Conservation (phyloP, 768 basidiomycete species). For the Neoboletus subvelutipes region DNA sequence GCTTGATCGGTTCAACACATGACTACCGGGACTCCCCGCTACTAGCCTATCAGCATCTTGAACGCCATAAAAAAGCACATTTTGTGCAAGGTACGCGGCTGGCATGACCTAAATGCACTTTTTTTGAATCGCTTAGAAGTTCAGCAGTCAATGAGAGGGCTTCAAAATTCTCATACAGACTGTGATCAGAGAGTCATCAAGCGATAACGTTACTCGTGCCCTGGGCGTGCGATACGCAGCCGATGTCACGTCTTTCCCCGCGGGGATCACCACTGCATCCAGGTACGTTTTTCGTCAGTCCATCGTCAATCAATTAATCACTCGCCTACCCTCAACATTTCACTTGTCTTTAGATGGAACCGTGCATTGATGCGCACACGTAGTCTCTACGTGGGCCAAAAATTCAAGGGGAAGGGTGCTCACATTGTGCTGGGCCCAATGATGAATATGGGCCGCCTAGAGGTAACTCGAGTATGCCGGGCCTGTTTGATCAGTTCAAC, state of each 20-base stretch:
- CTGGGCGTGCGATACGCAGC: neutral
- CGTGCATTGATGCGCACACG: neutral
- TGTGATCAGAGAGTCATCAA: too few relatives aligned
- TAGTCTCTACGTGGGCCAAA: neutral
- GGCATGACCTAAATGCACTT: too few relatives aligned
- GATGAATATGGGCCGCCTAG: neutral
- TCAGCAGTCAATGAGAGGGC: too few relatives aligned
- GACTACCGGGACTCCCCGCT: neutral
- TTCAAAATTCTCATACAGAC: too few relatives aligned
- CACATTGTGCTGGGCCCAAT: neutral
- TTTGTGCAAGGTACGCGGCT: too few relatives aligned
- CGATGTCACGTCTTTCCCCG: neutral
- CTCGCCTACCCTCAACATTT: neutral
- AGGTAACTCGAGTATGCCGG: too few relatives aligned
- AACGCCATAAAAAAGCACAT: too few relatives aligned
- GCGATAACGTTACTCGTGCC: too few relatives aligned
- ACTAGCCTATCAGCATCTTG: too few relatives aligned
- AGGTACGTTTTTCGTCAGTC: neutral
- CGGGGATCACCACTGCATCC: neutral
- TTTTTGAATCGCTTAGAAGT: too few relatives aligned
- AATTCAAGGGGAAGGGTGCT: neutral
- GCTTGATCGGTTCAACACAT: neutral
- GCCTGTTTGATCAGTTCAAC: neutral
- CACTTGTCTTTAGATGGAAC: neutral
- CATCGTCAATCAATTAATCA: too few relatives aligned